Evolutionary conservation across 208 protist species (phyloP).

Genomic region (Leishmania gerbilli): DNA sequence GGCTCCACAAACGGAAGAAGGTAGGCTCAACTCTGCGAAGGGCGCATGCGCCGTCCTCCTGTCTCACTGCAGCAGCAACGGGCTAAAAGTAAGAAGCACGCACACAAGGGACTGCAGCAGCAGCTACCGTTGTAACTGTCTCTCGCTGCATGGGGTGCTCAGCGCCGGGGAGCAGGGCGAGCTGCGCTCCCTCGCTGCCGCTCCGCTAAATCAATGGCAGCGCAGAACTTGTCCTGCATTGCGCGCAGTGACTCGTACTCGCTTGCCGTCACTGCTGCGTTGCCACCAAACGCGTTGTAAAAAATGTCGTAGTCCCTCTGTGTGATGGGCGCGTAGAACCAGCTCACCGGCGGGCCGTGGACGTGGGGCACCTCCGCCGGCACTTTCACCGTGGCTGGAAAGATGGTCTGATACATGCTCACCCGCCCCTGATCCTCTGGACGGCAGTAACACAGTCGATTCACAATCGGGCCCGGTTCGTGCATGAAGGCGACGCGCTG

Average conservation of each 20-base stretch:
- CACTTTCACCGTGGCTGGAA: slow-evolving; percentile 32
- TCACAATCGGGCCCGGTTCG: slow-evolving; percentile 85
- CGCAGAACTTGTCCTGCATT: slow-evolving; percentile 31
- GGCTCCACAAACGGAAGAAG: too few species aligned
- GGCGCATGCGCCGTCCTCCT: not conserved
- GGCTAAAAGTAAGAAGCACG: too few species aligned
- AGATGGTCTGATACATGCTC: slow-evolving; percentile 21
- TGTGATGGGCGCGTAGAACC: slow-evolving; percentile 78
- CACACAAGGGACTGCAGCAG: too few species aligned
- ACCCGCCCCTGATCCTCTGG: slow-evolving; percentile 25
- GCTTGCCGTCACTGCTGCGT: slow-evolving; percentile 42
- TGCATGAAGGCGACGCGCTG: slow-evolving; percentile 75
- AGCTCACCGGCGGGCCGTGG: slow-evolving; percentile 64
- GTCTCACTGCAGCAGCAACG: too few species aligned
- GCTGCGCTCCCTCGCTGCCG: slow-evolving; percentile 3
- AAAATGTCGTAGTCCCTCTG: slow-evolving; percentile 65
- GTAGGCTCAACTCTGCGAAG: too few species aligned
- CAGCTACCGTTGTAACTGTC: not conserved
- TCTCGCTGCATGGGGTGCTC: not conserved
- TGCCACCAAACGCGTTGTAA: slow-evolving; percentile 72
- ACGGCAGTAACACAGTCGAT: slow-evolving; percentile 74
- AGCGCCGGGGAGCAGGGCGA: not conserved
- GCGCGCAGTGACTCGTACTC: slow-evolving; percentile 40
- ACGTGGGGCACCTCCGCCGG: slow-evolving; percentile 45
- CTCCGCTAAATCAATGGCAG: slow-evolving; percentile 15